Percentiles rank a stretch among this genome's conserved stretches.
These are phyloP conservation scores for Suillus subluteus DNA, from an alignment of 768 basidiomycete species.

Conservation along the genomic window DNA sequence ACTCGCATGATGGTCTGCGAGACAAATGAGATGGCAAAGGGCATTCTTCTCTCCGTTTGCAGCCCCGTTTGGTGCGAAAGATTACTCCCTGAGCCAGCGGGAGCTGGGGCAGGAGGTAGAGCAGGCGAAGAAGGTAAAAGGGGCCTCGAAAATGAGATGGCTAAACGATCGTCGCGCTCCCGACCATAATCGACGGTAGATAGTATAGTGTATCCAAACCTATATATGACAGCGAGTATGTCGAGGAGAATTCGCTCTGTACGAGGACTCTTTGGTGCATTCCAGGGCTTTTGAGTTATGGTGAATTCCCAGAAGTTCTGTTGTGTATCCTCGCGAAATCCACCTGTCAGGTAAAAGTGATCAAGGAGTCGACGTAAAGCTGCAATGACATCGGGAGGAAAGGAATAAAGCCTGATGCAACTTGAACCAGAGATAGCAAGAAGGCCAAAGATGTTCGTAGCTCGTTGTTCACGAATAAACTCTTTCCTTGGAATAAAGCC, in stretches of 20 bases:
- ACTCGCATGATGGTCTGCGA: constrained; percentile 72
- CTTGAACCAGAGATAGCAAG: constrained; percentile 69
- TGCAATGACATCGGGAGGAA: constrained; percentile 54
- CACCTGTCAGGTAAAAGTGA: constrained; percentile 42
- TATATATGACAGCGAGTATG: constrained; percentile 63
- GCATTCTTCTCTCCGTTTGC: constrained; percentile 41
- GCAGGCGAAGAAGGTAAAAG: constrained; percentile 37
- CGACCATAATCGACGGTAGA: constrained; percentile 79
- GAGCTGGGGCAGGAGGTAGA: constrained; percentile 41
- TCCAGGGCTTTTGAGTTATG: constrained; percentile 74
- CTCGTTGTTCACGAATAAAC: constrained; percentile 62
- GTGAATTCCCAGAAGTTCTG: constrained; percentile 69
- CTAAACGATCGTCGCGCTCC: constrained; percentile 72
- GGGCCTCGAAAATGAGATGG: constrained; percentile 70
- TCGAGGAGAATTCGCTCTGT: constrained; percentile 74
- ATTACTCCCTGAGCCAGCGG: constrained; percentile 42
- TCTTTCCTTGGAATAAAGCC: constrained; percentile 72
- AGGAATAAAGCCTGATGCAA: constrained; percentile 71
- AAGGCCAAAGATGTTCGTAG: constrained; percentile 65
- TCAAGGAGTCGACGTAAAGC: constrained; percentile 63
- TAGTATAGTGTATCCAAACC: constrained; percentile 63
- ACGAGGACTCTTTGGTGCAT: constrained; percentile 62
- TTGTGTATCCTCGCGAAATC: constrained; percentile 55
- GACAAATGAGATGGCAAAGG: constrained; percentile 76
- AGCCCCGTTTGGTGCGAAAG: constrained; percentile 40